Conservation (phyloP, 106 monocot genomes). For the Hemerocallis citrina region DNA sequence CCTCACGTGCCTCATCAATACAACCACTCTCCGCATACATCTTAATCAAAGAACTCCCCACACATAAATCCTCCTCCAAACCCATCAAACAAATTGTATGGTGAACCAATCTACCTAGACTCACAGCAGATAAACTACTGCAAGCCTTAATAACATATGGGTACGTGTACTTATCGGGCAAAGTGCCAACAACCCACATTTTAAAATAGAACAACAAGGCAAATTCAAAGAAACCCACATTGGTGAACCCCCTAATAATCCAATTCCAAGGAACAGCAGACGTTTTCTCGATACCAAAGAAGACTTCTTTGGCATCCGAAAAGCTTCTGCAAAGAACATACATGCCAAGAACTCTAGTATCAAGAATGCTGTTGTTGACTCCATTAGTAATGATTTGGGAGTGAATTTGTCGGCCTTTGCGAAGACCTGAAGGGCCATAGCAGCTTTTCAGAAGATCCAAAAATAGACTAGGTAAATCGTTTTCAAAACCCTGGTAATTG, state of each 20-base stretch:
- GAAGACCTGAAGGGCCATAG: conserved; percentile 19
- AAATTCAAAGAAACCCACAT: conserved; percentile 33
- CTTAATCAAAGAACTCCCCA: conserved; percentile 79
- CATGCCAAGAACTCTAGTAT: conserved; percentile 43
- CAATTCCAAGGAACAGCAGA: conserved; percentile 67
- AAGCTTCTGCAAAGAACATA: conserved; percentile 67
- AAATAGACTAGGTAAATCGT: conserved; percentile 6
- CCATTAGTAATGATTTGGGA: conserved; percentile 41
- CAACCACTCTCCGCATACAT: conserved; percentile 44
- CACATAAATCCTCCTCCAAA: conserved; percentile 49
- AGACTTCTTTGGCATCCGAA: conserved; percentile 43
- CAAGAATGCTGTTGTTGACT: conserved; percentile 2
- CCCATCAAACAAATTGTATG: conserved; percentile 35
- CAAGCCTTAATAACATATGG: conserved; percentile 72
- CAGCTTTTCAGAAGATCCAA: conserved; percentile 17
- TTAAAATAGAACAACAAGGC: conserved; percentile 77
- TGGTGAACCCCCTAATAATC: conserved; percentile 64
- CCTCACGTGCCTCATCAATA: conserved; percentile 41
- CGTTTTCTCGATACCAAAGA: conserved; percentile 34
- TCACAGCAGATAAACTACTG: conserved; percentile 32
- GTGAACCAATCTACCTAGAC: conserved; percentile 51
- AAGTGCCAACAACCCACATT: conserved; percentile 44
- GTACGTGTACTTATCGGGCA: conserved; percentile 71
- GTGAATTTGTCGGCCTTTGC: conserved; percentile 41
- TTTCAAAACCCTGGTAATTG: background rate